Conservation (phyloP, 345 rosid species). For the Eucalyptus regnans region DNA sequence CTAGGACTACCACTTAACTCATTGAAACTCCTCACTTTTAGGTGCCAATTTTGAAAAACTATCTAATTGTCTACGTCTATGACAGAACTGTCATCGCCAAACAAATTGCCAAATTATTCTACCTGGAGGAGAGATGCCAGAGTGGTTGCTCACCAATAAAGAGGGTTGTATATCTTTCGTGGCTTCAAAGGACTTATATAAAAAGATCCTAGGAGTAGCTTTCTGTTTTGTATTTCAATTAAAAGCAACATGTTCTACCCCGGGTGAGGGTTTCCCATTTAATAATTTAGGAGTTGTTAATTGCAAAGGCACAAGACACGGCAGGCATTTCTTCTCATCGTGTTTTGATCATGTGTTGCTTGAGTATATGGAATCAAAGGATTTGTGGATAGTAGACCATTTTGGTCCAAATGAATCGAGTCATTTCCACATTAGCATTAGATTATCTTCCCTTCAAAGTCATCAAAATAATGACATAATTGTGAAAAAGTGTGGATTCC, state of each 20-base stretch:
- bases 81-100: background rate
- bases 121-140: background rate
- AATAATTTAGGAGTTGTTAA: background rate
- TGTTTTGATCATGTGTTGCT: background rate
- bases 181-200: background rate
- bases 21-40: background rate
- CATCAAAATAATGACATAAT: no score
- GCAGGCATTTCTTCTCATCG: no score
- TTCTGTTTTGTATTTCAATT: background rate
- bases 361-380: background rate
- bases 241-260: no score
- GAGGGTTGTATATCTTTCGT: background rate
- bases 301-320: background rate
- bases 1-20: background rate
- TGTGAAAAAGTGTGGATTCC: background rate
- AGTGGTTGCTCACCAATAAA: background rate
- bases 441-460: no score
- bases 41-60: background rate
- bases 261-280: fast-evolving
- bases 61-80: background rate
- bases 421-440: background rate
- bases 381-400: background rate
- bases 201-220: background rate
- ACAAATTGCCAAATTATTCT: fast-evolving
- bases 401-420: background rate